Conservation (phyloP, 1,284 basidiomycete species). For the Ustilago crameri region DNA sequence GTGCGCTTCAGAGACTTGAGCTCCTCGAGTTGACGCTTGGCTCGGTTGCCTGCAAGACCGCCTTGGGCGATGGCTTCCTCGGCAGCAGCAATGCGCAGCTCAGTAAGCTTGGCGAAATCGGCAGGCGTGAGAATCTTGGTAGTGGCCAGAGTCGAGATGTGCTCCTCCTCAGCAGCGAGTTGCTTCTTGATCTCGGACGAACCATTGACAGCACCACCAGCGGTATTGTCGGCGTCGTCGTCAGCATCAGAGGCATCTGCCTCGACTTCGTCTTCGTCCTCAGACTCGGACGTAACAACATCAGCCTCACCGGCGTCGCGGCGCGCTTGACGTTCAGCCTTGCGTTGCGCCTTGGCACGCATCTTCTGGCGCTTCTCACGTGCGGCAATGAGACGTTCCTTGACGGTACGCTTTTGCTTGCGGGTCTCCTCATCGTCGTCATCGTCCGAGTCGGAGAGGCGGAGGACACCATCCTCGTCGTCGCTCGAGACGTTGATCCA, state of each 20-base stretch:
- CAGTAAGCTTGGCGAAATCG: conserved; percentile 92
- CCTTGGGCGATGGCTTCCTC: conserved; percentile 72
- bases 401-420: conserved; percentile 42
- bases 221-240: conserved; percentile 33
- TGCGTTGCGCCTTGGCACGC: conserved; percentile 43
- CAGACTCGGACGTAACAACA: conserved; percentile 58
- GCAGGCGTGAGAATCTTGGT: conserved; percentile 96
- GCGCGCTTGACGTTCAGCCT: conserved; percentile 66
- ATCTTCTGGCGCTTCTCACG: conserved; percentile 55
- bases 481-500: conserved; percentile 90
- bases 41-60: conserved; percentile 50
- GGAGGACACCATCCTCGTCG: conserved; percentile 72
- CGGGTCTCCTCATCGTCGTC: conserved; percentile 76
- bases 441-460: conserved; percentile 77
- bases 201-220: background rate
- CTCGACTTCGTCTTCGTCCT: conserved; percentile 53
- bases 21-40: conserved; percentile 71
- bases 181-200: conserved; percentile 14
- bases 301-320: conserved; percentile 59
- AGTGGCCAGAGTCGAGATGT: conserved; percentile 72
- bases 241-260: conserved; percentile 71
- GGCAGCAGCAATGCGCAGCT: conserved; percentile 83
- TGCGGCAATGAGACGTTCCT: conserved; percentile 40
- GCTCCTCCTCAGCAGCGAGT: conserved; percentile 29
- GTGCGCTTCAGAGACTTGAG: conserved; percentile 76